Conservation (phyloP, 371 early-diverging fungal species). For the Lichtheimia hyalospora region DNA sequence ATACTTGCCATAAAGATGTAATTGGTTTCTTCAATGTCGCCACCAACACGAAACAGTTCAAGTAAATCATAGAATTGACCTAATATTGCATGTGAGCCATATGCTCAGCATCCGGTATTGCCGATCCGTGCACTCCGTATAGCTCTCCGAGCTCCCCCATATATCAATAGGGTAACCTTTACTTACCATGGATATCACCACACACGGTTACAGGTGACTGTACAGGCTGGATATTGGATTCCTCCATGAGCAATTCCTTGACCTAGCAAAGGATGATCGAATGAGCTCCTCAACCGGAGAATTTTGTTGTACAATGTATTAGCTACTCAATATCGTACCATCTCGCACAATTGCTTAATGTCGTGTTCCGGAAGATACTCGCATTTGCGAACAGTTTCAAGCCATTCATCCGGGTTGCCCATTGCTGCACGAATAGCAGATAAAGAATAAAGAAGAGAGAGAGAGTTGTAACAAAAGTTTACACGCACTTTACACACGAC, state of each 20-base stretch:
- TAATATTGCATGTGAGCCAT: conserved; percentile 1
- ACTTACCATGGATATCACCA: conserved; percentile 96
- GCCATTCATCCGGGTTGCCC: conserved; percentile 68
- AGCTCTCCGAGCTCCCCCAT: too few relatives aligned
- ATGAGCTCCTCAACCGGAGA: conserved; percentile 4
- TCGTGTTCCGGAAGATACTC: conserved; percentile 91
- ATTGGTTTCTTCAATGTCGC: conserved; percentile 97
- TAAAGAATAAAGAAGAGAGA: not conserved
- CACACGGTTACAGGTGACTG: conserved; percentile 98
- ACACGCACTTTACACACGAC: not conserved
- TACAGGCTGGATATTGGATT: conserved; percentile 95
- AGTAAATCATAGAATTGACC: conserved; percentile 99
- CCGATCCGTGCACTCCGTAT: not conserved
- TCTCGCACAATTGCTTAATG: conserved; percentile 94
- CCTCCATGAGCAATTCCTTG: conserved; percentile 93
- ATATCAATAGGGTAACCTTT: not conserved
- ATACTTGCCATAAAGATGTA: conserved; percentile 97
- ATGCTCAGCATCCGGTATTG: not conserved
- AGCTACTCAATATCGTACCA: conserved; percentile 43
- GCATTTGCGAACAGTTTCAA: conserved; percentile 69
- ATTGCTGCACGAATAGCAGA: conserved; percentile 20
- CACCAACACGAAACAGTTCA: conserved; percentile 98
- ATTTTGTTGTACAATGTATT: not conserved
- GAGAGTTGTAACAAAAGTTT: not conserved
- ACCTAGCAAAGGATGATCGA: conserved; percentile 63